Evolutionary conservation across 495 filamentous ascomycete species (phyloP), one percentile per base, ranked within the genome.

Genomic region (Sporormia fimetaria): DNA sequence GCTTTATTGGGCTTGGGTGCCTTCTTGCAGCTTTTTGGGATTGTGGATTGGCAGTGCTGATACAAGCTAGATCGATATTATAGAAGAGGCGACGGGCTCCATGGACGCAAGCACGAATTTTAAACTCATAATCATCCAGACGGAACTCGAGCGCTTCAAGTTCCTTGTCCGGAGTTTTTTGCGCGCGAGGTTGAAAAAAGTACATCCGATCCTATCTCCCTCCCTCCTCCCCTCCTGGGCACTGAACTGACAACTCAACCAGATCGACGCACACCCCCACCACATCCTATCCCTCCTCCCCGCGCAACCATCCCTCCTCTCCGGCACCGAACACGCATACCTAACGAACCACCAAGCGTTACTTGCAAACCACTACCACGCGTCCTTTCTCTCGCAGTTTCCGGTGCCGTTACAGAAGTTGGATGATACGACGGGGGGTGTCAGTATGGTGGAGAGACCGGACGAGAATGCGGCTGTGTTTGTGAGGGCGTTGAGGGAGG

Each of bases 111-210:
- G 78, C 53, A 76, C 83, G 40, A 94, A 92, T 61, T 92, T 98
- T 58, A 74, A 71, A 47, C 79, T 96, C 50, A 92, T 95, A 32
- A 80, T 98, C 47, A 76, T 95, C 40, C 90, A 98, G 67, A 96
- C 92, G 18, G 90, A 98, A 67, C 76, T 96, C 34, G 83, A 94
- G 60, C 69, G 90, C 26, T 88, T 80, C 60, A 93, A 93, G 66
- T 96, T 81, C 57, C 68, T 96, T 24, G 69, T 95, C 24, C 76
- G 90, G 42, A 80, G 77, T n/a, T 79, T 84, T 44, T 67, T 96
- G 28, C 73, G 90, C 33, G 74, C 80, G n/a, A 69, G 90, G 21
- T 76, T 98, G 27, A 71, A 84, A 14, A 98, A 98, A 65, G 78
- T 62, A 39, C 16, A 40, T 31, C 9, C 22, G 25, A 27, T 26